phyloP scores from a whole-genome alignment of 1,284 basidiomycete genomes.

The Cryptococcus deneoformans region DNA sequence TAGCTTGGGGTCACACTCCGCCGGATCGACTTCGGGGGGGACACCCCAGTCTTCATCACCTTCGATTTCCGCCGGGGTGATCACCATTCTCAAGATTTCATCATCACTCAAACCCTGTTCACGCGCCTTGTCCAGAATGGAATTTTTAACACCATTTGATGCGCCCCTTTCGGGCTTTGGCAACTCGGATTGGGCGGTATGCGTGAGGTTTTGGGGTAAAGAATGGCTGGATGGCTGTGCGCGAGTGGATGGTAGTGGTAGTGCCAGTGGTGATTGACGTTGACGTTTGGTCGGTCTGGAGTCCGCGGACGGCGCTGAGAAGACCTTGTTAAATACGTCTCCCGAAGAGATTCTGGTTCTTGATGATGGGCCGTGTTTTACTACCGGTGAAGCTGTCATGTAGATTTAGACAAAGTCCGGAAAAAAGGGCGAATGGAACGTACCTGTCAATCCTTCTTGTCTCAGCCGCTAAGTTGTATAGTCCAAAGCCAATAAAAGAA shows the following conservation, averaged over 20 bases:
- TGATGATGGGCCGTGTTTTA: not conserved
- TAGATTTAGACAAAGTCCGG: no score
- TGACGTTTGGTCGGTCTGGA: slow-evolving; percentile 10
- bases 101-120: slow-evolving; percentile 28
- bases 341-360: slow-evolving; percentile 3
- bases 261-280: slow-evolving; percentile 5
- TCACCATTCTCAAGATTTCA: slow-evolving; percentile 26
- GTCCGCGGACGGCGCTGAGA: not conserved
- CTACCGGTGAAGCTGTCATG: not conserved
- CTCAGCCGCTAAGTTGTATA: slow-evolving; percentile 10
- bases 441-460: slow-evolving; percentile 5
- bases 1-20: slow-evolving; percentile 60
- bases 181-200: slow-evolving; percentile 24
- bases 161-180: slow-evolving; percentile 11
- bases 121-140: slow-evolving; percentile 1
- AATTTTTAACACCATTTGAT: slow-evolving; percentile 8
- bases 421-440: not conserved
- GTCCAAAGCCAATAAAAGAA: not conserved
- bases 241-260: not conserved
- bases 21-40: slow-evolving; percentile 57
- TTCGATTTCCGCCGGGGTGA: slow-evolving; percentile 21
- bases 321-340: not conserved
- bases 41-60: slow-evolving; percentile 71
- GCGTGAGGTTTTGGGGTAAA: slow-evolving; percentile 23
- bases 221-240: not conserved